Conservation (phyloP, 2,329 filamentous ascomycete species). For the Ceratocystis smalleyi region DNA sequence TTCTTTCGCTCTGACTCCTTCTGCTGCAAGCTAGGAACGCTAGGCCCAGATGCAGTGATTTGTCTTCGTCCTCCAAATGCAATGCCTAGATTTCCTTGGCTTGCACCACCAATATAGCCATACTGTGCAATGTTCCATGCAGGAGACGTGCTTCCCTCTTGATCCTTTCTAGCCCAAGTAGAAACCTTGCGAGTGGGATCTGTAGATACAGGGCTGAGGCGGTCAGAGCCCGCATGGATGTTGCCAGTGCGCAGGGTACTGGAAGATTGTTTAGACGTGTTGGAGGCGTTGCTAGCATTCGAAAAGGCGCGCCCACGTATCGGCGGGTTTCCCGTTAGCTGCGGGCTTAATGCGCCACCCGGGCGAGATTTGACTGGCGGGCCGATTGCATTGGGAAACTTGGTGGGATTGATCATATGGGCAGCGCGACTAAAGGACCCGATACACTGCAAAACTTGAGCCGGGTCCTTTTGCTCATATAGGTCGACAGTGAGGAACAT, state of each 20-base stretch:
- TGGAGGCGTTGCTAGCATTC: conserved; percentile 43
- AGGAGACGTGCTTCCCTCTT: conserved; percentile 66
- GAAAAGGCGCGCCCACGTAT: conserved; percentile 38
- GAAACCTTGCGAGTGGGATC: conserved; percentile 38
- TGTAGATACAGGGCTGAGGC: conserved; percentile 39
- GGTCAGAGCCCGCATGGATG: conserved; percentile 32
- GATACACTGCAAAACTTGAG: conserved; percentile 87
- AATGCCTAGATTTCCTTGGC: conserved; percentile 87
- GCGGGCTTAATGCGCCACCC: conserved; percentile 45
- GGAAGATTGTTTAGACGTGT: conserved; percentile 30
- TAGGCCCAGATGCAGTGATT: conserved; percentile 69
- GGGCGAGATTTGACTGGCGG: conserved; percentile 39
- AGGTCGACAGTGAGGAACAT: conserved; percentile 94
- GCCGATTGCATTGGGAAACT: conserved; percentile 64
- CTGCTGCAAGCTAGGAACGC: conserved; percentile 66
- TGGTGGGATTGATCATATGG: conserved; percentile 53
- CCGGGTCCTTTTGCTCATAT: conserved; percentile 87
- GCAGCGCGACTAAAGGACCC: conserved; percentile 82
- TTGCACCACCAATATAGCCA: conserved; percentile 94
- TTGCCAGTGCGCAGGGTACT: conserved; percentile 37
- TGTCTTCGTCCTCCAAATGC: conserved; percentile 82
- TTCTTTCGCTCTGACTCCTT: conserved; percentile 57
- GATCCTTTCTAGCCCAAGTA: conserved; percentile 76
- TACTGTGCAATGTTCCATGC: conserved; percentile 99
- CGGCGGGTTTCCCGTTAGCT: conserved; percentile 39